These are phyloP conservation scores for Vicia villosa DNA, from an alignment of 306 rosid genomes.

Conservation along the genomic window DNA sequence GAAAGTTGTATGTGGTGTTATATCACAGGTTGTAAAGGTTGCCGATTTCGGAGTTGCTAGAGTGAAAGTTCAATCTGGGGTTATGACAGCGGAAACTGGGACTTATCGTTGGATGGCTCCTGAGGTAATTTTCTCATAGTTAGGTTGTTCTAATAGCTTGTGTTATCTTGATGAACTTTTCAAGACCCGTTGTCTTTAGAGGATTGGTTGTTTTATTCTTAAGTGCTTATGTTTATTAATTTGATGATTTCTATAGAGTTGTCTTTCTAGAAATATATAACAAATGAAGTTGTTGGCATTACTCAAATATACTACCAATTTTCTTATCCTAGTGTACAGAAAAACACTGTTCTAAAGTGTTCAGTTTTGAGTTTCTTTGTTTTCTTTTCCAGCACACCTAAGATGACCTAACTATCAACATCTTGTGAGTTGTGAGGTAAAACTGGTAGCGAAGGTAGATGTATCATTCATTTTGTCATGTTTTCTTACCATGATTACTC, in stretches of 20 bases:
- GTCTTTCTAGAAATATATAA: background rate
- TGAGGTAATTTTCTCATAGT: slow-evolving; percentile 56
- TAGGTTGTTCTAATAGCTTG: slow-evolving; percentile 34
- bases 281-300: slow-evolving; percentile 23
- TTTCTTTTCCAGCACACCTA: background rate
- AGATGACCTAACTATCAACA: background rate
- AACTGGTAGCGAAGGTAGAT: slow-evolving; percentile 21
- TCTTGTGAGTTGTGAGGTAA: background rate
- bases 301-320: slow-evolving; percentile 7
- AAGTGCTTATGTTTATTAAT: background rate
- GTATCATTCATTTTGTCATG: slow-evolving; percentile 41
- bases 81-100: slow-evolving; percentile 99
- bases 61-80: slow-evolving; percentile 92
- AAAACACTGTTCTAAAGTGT: slow-evolving; percentile 23
- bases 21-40: slow-evolving; percentile 84
- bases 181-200: background rate
- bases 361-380: slow-evolving; percentile 15
- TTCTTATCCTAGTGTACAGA: background rate
- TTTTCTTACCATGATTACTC: slow-evolving; percentile 61
- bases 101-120: slow-evolving; percentile 99
- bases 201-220: slow-evolving; percentile 18
- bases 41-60: slow-evolving; percentile 99
- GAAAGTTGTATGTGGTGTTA: slow-evolving; percentile 21
- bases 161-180: slow-evolving; percentile 32
- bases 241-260: slow-evolving; percentile 7